Percentiles rank a stretch among this genome's conserved stretches.
Conservation (phyloP, 805 yeast species). For the Yueomyces sp. region DNA sequence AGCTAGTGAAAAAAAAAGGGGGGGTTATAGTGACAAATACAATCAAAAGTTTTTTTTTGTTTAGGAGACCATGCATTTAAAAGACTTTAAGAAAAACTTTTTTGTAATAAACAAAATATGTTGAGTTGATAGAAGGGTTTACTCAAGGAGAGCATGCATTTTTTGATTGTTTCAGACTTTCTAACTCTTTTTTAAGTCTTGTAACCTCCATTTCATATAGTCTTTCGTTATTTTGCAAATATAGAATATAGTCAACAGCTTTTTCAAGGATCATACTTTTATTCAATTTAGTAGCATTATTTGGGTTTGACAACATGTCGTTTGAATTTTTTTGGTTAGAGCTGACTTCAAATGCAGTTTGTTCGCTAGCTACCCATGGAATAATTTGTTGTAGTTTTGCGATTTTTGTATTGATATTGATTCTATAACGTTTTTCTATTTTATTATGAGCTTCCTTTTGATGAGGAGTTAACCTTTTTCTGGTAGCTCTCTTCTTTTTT, state of each 20-base stretch:
- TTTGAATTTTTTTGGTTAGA: conserved; percentile 5
- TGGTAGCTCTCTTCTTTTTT: conserved; percentile 24
- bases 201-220: conserved; percentile 20
- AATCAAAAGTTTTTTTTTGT: no score
- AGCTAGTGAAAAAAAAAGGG: no score
- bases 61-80: no score
- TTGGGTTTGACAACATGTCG: not conserved
- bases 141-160: no score
- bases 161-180: conserved; percentile 7
- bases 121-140: no score
- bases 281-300: conserved; percentile 32
- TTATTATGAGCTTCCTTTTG: conserved; percentile 65
- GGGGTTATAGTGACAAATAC: no score
- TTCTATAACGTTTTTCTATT: conserved; percentile 58
- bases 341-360: conserved; percentile 42
- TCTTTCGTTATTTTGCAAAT: conserved; percentile 37
- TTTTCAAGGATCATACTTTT: conserved; percentile 57
- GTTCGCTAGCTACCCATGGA: conserved; percentile 53
- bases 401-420: conserved; percentile 58
- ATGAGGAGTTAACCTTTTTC: conserved; percentile 35
- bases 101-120: no score
- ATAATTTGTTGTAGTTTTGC: conserved; percentile 53
- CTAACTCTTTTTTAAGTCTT: conserved; percentile 23
- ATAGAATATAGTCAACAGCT: conserved; percentile 48
- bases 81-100: no score